Evolutionary conservation across 148 eudicot genomes (phyloP).

Genomic region (Spergularia bocconei): DNA sequence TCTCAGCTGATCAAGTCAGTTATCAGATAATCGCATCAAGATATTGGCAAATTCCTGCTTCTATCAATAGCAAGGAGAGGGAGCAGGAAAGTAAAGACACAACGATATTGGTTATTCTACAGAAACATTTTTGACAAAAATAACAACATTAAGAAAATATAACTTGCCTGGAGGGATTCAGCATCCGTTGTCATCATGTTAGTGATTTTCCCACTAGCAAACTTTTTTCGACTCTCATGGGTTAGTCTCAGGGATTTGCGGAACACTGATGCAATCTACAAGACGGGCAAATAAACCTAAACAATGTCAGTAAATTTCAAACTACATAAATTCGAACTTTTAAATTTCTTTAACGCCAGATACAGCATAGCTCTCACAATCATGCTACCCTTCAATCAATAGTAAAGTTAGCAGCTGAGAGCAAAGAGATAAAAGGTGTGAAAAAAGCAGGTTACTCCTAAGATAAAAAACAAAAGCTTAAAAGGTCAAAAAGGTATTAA

Average conservation of each 20-base stretch:
- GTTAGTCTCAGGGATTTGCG: slow-evolving; percentile 80
- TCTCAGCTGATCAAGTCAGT: not conserved
- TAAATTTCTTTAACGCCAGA: not conserved
- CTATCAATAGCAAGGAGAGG: not conserved
- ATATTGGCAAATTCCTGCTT: not conserved
- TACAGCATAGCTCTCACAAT: not conserved
- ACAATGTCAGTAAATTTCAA: not conserved
- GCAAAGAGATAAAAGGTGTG: not conserved
- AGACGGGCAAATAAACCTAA: slow-evolving; percentile 9
- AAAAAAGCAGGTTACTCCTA: not conserved
- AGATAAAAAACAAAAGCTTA: not conserved
- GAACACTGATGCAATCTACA: slow-evolving; percentile 84
- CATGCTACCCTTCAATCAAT: not conserved
- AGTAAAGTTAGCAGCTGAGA: no score
- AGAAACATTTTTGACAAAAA: not conserved
- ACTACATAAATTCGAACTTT: not conserved
- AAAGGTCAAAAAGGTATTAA: not conserved
- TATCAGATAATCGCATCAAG: not conserved
- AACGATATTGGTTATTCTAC: not conserved
- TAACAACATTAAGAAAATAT: not conserved
- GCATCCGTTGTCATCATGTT: slow-evolving; percentile 93
- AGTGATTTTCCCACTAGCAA: slow-evolving; percentile 78
- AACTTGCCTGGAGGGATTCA: slow-evolving; percentile 78
- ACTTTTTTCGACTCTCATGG: slow-evolving; percentile 71
- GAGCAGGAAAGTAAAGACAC: not conserved